Base-by-base conservation (phyloP, 768 basidiomycete genomes). In the Macrocybe gigantea region DNA sequence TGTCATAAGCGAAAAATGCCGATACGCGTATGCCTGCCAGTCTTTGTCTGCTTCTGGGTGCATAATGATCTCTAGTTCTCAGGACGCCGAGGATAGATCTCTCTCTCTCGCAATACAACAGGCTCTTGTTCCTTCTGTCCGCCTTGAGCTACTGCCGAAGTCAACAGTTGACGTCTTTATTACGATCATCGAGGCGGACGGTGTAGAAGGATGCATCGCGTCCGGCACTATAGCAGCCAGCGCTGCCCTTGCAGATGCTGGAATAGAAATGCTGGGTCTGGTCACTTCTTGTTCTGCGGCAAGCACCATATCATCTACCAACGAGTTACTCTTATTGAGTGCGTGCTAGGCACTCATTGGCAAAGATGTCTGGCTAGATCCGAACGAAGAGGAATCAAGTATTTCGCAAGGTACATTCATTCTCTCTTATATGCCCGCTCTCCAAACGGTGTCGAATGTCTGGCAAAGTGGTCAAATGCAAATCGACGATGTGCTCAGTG, bases 71-170 rank as follows among this genome's bases (percentile, higher is more conserved):
- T 41, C 54, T 42, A 40, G 45, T 44, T 51, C 56, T 8, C 61
- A 97, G 95, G 95, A 98, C 60, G 91, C 92, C 6, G 96, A 99
- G 69, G 93, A 97, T 54, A 75, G 90, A 42, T 83, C 89, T 1
- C 71, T 97, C 33, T 83, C 90, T 0, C 76, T 84, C 38, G 80
- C 88, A 13, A 82, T 99, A 31, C 83, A 90, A 46, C 94, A 96
- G 64, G 83, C 92, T 2, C 73, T 99, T 12, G 66, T 82, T 1
- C 83, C 96, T 0, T 80, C 93, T 6, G 78, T 98, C 8, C 80
- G 92, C 37, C 75, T 97, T 37, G 92, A 95, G 57, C 73, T 88
- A 1, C 73, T 96, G n/a, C 95, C 96, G 11, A 99, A 99, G 63
- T 88, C 93, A 0, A 85, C 85, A 7, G 82, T 98, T 56, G 96